Base-by-base conservation (phyloP, 148 eudicot species). In the Vaccinium myrtillus region DNA sequence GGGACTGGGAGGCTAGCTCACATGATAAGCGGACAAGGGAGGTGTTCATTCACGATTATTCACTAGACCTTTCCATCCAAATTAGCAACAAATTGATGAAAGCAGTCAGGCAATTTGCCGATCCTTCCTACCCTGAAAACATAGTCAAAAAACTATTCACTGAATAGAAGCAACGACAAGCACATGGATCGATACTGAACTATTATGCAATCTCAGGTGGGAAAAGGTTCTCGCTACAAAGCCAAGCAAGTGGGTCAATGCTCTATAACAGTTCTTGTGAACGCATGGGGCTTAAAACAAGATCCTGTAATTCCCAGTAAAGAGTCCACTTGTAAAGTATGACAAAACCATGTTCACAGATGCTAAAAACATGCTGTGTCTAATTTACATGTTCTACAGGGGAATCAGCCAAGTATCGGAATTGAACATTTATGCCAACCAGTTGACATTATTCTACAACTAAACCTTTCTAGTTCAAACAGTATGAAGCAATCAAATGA, bases 361-460 rank as follows among this genome's bases (percentile, higher is more conserved):
- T 78, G 59, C 80, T 27, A 30, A 79, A 56, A 56, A 79, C 5
- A 21, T 5, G 13, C 9, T 56, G 13, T 50, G n/a, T 19, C 54
- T 75, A 46, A 46, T 75, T 46, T n/a, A 55, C 81, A 32, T 55
- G 56, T 16, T 79, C 30, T 16, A 56, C 7, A 0, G 65, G 27
- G 49, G 75, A 81, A 65, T 30, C n/a, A 48, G 75, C 21, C 50
- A 61, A 23, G 36, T 5, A 79, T 30, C 18, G 19, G 15, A n/a
- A 48, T 12, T 48, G 21, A 63, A 63, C 83, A 43, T 13, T 6
- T 39, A 80, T 25, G 75, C 74, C 83, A 65, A 46, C 16, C 7
- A 81, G 46, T 43, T 46, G 56, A 65, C n/a, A 81, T 81, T 61
- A 81, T 81, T 81, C 74, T 81, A 65, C 15, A 39, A 43, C 74